Base-by-base conservation (phyloP, 192 early-diverging fungal species). In the Coemansia sp. region DNA sequence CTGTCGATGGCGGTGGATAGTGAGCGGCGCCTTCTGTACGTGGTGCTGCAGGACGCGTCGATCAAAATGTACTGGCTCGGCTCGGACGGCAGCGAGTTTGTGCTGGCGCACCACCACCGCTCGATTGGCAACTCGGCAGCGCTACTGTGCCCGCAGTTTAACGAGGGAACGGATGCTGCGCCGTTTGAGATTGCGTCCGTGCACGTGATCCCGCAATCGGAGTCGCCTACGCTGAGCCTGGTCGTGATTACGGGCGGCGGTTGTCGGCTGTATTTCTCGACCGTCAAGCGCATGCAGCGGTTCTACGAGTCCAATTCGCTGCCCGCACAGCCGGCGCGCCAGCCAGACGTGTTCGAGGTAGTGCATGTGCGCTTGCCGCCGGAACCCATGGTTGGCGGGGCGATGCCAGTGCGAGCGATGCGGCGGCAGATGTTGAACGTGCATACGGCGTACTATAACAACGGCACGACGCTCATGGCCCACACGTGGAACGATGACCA, bases 211-310 rank as follows among this genome's bases (percentile, higher is more conserved):
- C 75, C 81, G 1, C 36, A 48, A 5, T 32, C 47, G 7, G 90
- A 93, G 52, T 88, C 88, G 6, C 78, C 72, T 13, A 52, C 60
- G 0, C 53, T 93, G 34, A 75, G 82, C 32, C 61, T 91, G n/a
- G 79, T 97, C 7, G 88, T 84, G 4, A 56, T 94, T 32, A 90
- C 90, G 1, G 70, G 85, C 34, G 80, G 81, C 10, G 90, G 88
- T 14, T 76, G 77, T 29, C 81, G 91, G 13, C 58, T 92, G 12
- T 91, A 89, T 45, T 88, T 94, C 25, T 75, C 80, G 34, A 67
- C 79, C 0, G 60, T 62, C 33, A 48, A 47, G 34, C 75, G 75
- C 16, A 47, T 47, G 38, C 67, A 67, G 57, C 51, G 68, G 50
- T 58, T 58, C 34, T 59, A 67, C 44, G 51, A 53, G 22, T 17